phyloP scores from a whole-genome alignment of 2,329 filamentous ascomycete genomes.

The Cladosporium sp. region DNA sequence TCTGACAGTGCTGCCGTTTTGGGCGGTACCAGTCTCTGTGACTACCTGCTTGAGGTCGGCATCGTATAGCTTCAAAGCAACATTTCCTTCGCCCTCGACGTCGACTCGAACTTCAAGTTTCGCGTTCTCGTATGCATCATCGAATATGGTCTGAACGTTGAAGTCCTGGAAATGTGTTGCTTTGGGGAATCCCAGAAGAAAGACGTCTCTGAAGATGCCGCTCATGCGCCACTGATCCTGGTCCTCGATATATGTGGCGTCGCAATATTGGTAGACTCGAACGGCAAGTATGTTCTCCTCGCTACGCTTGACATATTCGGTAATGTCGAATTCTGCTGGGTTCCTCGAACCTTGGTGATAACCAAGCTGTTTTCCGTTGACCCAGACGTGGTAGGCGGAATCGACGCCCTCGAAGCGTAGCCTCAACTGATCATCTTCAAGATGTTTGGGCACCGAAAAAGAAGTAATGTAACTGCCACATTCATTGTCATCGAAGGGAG shows the following conservation, averaged over 20 bases:
- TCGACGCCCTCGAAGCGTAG: constrained; percentile 70
- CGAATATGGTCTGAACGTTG: constrained; percentile 53
- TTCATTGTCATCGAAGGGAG: constrained; percentile 57
- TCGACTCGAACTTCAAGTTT: constrained; percentile 35
- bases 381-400: constrained; percentile 65
- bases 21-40: constrained; percentile 23
- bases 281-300: constrained; percentile 56
- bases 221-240: constrained; percentile 28
- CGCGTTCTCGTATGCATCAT: constrained; percentile 49
- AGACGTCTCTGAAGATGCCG: constrained; percentile 63
- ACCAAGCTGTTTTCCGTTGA: constrained; percentile 61
- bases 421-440: constrained; percentile 52
- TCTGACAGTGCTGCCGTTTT: constrained; percentile 20
- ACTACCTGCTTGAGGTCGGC: constrained; percentile 35
- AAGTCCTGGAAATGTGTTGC: constrained; percentile 53
- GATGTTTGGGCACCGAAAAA: constrained; percentile 49
- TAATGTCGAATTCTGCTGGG: constrained; percentile 66
- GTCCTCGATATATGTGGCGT: constrained; percentile 66
- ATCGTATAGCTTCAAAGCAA: constrained; percentile 40
- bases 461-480: constrained; percentile 58
- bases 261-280: constrained; percentile 67
- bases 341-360: constrained; percentile 68
- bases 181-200: constrained; percentile 54
- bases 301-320: constrained; percentile 43
- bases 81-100: constrained; percentile 35